A percentile compares a stretch with the other conserved stretches of the same genome.
These are phyloP conservation scores for Beauveria varroae DNA, from an alignment of 2,329 filamentous ascomycete species.

Conservation along the genomic window DNA sequence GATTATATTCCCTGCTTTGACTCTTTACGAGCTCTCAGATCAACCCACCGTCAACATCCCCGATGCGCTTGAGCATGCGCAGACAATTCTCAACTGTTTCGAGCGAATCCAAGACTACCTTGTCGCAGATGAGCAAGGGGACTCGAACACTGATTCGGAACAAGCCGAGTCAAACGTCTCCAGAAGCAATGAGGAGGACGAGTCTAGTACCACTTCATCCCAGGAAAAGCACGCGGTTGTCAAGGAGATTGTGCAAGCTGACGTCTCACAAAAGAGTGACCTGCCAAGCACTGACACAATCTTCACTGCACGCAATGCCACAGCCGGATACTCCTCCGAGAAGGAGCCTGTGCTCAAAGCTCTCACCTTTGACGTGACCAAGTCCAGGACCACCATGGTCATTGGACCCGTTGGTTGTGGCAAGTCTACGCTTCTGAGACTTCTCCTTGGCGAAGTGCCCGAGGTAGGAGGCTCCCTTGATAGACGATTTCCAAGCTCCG, in stretches of 20 bases:
- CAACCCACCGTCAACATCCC: constrained; percentile 15
- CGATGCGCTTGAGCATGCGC: constrained; percentile 16
- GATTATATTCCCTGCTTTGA: constrained; percentile 16
- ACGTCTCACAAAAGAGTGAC: not conserved
- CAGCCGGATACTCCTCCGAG: constrained; percentile 12
- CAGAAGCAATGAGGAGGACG: not conserved
- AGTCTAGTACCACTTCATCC: not conserved
- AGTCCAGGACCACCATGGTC: constrained; percentile 17
- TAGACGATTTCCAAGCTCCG: constrained; percentile 11
- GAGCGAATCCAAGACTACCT: constrained; percentile 17
- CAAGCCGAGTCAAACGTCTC: not conserved
- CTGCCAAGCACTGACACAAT: not conserved
- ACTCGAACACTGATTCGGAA: not conserved
- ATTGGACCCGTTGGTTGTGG: constrained; percentile 18
- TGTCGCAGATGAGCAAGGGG: constrained; percentile 15
- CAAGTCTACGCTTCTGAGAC: constrained; percentile 18
- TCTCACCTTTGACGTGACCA: constrained; percentile 12
- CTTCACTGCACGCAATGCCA: not conserved
- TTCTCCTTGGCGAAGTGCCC: constrained; percentile 18
- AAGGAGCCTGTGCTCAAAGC: constrained; percentile 3
- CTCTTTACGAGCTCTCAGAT: constrained; percentile 16
- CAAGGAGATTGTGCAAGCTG: not conserved
- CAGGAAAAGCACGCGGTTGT: not conserved
- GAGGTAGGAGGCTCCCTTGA: constrained; percentile 11
- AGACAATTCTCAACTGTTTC: constrained; percentile 17